Conservation (phyloP, 176 grass and related monocot genomes). For the Neostapfia colusana region DNA sequence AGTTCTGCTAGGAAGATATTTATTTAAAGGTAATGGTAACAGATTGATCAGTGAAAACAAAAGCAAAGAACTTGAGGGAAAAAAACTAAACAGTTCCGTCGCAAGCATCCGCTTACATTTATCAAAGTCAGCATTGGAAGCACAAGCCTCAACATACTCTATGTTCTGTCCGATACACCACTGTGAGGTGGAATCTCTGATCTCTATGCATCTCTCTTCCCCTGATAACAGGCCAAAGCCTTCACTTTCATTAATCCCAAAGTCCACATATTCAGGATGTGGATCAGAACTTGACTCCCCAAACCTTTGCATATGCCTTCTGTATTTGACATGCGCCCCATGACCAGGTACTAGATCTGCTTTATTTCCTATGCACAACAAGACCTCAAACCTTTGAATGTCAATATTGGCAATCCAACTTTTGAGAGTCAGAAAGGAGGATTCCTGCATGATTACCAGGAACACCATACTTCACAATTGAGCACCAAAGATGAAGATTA, state of each 20-base stretch:
- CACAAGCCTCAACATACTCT: slow-evolving; percentile 91
- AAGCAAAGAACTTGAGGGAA: slow-evolving; percentile 1
- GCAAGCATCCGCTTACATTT: slow-evolving; percentile 59
- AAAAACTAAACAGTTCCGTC: slow-evolving; percentile 7
- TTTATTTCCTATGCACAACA: slow-evolving; percentile 96
- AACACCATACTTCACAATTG: slow-evolving; percentile 1
- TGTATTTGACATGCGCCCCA: slow-evolving; percentile 72
- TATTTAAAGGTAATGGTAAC: slow-evolving; percentile 15
- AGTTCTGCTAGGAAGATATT: background rate
- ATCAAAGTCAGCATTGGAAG: slow-evolving; percentile 82
- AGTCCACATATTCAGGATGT: slow-evolving; percentile 70
- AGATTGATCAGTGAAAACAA: slow-evolving; percentile 5
- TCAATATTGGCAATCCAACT: slow-evolving; percentile 75
- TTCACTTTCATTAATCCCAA: slow-evolving; percentile 82
- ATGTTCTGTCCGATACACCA: slow-evolving; percentile 86
- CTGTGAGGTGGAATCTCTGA: slow-evolving; percentile 54
- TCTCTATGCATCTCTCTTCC: slow-evolving; percentile 64
- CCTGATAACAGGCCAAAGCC: slow-evolving; percentile 72
- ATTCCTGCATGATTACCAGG: slow-evolving; percentile 61
- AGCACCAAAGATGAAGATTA: slow-evolving; percentile 10
- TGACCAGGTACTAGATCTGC: slow-evolving; percentile 82
- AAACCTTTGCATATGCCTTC: slow-evolving; percentile 59
- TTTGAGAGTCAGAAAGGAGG: slow-evolving; percentile 61
- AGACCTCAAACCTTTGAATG: slow-evolving; percentile 79
- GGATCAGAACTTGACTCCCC: slow-evolving; percentile 63